phyloP scores from a whole-genome alignment of 768 basidiomycete species.

The Psilocybe sp. region DNA sequence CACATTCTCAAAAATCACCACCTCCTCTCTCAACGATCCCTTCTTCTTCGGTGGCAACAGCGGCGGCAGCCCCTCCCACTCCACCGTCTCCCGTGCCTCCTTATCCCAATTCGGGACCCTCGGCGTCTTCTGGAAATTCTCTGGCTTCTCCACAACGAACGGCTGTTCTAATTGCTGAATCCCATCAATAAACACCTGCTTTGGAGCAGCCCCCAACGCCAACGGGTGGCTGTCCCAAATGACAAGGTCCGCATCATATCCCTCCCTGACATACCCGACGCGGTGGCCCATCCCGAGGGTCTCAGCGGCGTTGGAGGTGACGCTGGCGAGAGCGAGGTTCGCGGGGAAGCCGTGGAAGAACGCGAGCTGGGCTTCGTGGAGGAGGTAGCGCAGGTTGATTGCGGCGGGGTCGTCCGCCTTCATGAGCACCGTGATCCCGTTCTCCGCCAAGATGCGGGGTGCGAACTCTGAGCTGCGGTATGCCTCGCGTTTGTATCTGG shows the following conservation, averaged over 20 bases:
- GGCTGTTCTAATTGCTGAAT: slow-evolving; percentile 65
- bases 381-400: slow-evolving; percentile 68
- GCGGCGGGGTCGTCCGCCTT: slow-evolving; percentile 69
- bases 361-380: slow-evolving; percentile 84
- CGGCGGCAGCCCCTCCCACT: slow-evolving; percentile 76
- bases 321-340: slow-evolving; percentile 67
- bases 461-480: slow-evolving; percentile 83
- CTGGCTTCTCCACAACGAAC: slow-evolving; percentile 48
- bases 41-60: slow-evolving; percentile 39
- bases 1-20: slow-evolving; percentile 63
- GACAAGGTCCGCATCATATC: slow-evolving; percentile 85
- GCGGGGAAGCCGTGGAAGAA: slow-evolving; percentile 76
- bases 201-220: slow-evolving; percentile 80
- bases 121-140: slow-evolving; percentile 43
- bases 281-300: slow-evolving; percentile 78
- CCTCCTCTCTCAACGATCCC: slow-evolving; percentile 33
- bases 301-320: slow-evolving; percentile 71
- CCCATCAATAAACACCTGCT: slow-evolving; percentile 89
- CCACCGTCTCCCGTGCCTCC: slow-evolving; percentile 58
- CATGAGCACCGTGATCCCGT: slow-evolving; percentile 69
- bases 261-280: slow-evolving; percentile 74
- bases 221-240: slow-evolving; percentile 87
- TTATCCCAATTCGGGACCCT: slow-evolving; percentile 67
- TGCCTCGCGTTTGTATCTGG: slow-evolving; percentile 76
- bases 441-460: slow-evolving; percentile 65